Percentiles rank a stretch among this genome's conserved stretches.
Evolutionary conservation across 768 basidiomycete species (phyloP).

Genomic region (Tremella fuciformis): DNA sequence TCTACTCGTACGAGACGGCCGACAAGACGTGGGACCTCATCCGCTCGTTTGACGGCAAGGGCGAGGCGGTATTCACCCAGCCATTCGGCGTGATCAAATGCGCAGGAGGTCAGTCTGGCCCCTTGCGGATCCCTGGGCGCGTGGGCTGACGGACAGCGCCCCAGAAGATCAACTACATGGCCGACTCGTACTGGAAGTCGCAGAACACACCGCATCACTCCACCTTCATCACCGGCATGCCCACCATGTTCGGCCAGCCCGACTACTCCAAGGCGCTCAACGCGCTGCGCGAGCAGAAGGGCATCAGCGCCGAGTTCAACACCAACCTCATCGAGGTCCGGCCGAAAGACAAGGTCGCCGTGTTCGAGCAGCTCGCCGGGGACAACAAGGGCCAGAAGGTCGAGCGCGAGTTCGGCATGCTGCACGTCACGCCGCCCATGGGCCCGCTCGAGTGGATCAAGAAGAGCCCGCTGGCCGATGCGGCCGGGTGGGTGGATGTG

Average conservation of each 20-base stretch:
- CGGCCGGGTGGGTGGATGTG: slow-evolving; percentile 85
- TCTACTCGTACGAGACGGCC: slow-evolving; percentile 84
- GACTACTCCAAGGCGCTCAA: slow-evolving; percentile 90
- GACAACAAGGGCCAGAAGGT: slow-evolving; percentile 63
- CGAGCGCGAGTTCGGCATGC: slow-evolving; percentile 71
- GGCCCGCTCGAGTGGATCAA: slow-evolving; percentile 74
- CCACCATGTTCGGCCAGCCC: slow-evolving; percentile 93
- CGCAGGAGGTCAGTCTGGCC: slow-evolving; percentile 55
- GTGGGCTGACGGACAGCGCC: slow-evolving; percentile 21
- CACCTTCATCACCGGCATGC: slow-evolving; percentile 86
- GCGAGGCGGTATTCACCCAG: slow-evolving; percentile 85
- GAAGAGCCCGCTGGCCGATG: slow-evolving; percentile 59
- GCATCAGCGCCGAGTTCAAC: slow-evolving; percentile 74
- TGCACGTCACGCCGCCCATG: slow-evolving; percentile 91
- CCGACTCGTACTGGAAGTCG: slow-evolving; percentile 65
- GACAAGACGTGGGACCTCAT: slow-evolving; percentile 87
- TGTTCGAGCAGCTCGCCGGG: slow-evolving; percentile 66
- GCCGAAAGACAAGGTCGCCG: slow-evolving; percentile 67
- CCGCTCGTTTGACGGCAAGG: slow-evolving; percentile 69
- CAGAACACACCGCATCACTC: slow-evolving; percentile 58
- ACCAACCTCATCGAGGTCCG: slow-evolving; percentile 80
- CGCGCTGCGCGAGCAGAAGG: slow-evolving; percentile 69
- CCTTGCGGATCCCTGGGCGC: background rate
- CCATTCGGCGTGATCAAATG: slow-evolving; percentile 91
- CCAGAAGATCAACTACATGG: slow-evolving; percentile 47